Percentiles rank a stretch among this genome's conserved stretches.
Evolutionary conservation across 495 filamentous ascomycete species (phyloP).

Genomic region (Penicillium paradoxum): DNA sequence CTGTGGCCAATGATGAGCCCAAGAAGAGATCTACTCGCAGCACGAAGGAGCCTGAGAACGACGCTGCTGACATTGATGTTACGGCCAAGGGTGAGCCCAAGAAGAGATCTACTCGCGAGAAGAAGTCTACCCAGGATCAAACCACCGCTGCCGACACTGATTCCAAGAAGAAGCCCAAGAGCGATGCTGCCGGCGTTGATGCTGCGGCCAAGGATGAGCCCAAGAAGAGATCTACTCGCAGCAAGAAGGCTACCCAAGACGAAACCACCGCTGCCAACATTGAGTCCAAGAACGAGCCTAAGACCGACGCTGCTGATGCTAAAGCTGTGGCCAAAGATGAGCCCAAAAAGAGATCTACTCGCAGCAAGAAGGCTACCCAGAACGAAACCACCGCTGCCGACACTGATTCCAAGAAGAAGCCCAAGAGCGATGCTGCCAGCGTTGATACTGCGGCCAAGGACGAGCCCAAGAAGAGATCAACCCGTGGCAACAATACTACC

Average conservation of each 20-base stretch:
- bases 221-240: neutral
- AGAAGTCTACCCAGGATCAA: constrained; percentile 5
- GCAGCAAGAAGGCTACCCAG: neutral
- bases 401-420: neutral
- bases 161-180: constrained; percentile 14
- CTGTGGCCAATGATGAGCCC: neutral
- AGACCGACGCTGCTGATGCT: too few species aligned
- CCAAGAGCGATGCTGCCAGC: neutral
- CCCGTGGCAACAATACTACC: constrained; percentile 19
- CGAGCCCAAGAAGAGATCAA: too few species aligned
- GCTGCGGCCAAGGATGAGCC: neutral
- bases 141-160: neutral
- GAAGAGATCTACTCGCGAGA: constrained; percentile 4
- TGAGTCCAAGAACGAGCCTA: neutral
- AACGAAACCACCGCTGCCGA: neutral
- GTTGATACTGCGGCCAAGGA: too few species aligned
- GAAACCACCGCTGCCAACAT: neutral
- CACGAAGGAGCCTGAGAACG: constrained; percentile 14
- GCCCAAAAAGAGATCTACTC: too few species aligned
- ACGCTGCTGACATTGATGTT: neutral
- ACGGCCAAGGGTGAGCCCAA: neutral
- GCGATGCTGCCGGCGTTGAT: neutral
- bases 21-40: neutral
- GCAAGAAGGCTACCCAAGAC: constrained; percentile 14
- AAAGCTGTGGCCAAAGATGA: too few species aligned